Evolutionary conservation across 495 filamentous ascomycete genomes (phyloP).

Genomic region (Podospora comata): DNA sequence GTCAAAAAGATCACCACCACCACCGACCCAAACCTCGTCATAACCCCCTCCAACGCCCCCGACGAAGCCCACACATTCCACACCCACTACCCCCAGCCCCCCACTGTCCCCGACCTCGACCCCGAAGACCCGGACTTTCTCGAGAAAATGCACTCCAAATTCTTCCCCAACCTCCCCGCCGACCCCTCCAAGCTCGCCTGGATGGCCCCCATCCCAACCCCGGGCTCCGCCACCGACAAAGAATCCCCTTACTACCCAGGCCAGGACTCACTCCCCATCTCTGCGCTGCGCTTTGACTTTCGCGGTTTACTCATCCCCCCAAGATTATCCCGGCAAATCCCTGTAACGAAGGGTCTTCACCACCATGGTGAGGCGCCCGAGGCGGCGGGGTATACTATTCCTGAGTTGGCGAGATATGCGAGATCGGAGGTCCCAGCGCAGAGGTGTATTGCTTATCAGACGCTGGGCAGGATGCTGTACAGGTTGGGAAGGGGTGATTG

Average conservation of each 20-base stretch:
- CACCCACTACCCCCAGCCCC: conserved; percentile 39
- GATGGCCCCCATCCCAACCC: conserved; percentile 69
- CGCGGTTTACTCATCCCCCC: conserved; percentile 74
- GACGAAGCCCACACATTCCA: conserved; percentile 24
- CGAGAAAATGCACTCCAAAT: conserved; percentile 76
- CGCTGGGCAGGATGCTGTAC: conserved; percentile 80
- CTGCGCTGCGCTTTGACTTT: conserved; percentile 85
- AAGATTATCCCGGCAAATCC: conserved; percentile 63
- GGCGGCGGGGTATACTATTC: conserved; percentile 90
- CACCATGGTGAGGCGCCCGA: conserved; percentile 93
- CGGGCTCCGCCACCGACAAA: conserved; percentile 55
- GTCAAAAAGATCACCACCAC: conserved; percentile 1
- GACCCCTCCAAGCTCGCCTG: conserved; percentile 85
- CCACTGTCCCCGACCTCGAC: conserved; percentile 65
- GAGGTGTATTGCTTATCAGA: conserved; percentile 88
- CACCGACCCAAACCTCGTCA: conserved; percentile 51
- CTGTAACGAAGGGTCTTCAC: conserved; percentile 75
- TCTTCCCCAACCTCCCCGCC: conserved; percentile 81
- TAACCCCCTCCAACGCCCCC: conserved; percentile 34
- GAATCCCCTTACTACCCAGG: conserved; percentile 76
- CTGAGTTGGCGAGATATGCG: conserved; percentile 77
- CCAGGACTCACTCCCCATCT: conserved; percentile 65
- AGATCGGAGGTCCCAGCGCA: conserved; percentile 81
- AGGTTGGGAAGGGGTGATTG: conserved; percentile 77
- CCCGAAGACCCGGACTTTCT: conserved; percentile 80